Conservation (phyloP, 768 basidiomycete species). For the Xerocomellus dryophilus region DNA sequence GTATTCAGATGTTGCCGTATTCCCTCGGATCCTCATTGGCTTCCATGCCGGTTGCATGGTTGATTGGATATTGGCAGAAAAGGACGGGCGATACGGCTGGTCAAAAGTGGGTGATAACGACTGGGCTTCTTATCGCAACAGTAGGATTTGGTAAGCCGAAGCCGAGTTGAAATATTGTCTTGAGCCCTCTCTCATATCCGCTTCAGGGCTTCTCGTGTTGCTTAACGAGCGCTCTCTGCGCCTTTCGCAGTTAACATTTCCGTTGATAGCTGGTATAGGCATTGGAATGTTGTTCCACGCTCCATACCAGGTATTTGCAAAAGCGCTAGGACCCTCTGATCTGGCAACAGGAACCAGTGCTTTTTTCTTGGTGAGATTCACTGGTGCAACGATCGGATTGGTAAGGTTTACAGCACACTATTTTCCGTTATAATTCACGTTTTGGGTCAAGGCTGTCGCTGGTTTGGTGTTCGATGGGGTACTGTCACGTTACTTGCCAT, state of each 20-base stretch:
- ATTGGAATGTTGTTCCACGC: conserved; percentile 84
- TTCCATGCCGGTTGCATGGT: conserved; percentile 84
- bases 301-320: conserved; percentile 77
- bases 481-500: conserved; percentile 47
- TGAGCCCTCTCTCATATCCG: conserved; percentile 11
- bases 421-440: conserved; percentile 13
- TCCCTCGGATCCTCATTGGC: conserved; percentile 82
- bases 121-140: conserved; percentile 62
- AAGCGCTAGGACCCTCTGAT: conserved; percentile 60
- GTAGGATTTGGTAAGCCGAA: conserved; percentile 64
- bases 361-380: conserved; percentile 85
- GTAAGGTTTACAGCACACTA: conserved; percentile 41
- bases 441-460: conserved; percentile 57
- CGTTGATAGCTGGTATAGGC: conserved; percentile 72
- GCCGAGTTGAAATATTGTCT: background rate
- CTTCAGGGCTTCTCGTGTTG: conserved; percentile 61
- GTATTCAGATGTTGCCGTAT: conserved; percentile 74
- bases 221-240: conserved; percentile 52
- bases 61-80: conserved; percentile 65
- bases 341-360: conserved; percentile 79
- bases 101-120: conserved; percentile 62
- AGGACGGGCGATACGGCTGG: conserved; percentile 54
- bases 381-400: conserved; percentile 78
- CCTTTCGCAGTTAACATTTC: conserved; percentile 50
- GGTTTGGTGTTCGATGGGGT: conserved; percentile 69